Percentiles rank a stretch among this genome's conserved stretches.
These are phyloP conservation scores for Metschnikowia baotianmanensis DNA, from an alignment of 805 yeast genomes.

Conservation along the genomic window DNA sequence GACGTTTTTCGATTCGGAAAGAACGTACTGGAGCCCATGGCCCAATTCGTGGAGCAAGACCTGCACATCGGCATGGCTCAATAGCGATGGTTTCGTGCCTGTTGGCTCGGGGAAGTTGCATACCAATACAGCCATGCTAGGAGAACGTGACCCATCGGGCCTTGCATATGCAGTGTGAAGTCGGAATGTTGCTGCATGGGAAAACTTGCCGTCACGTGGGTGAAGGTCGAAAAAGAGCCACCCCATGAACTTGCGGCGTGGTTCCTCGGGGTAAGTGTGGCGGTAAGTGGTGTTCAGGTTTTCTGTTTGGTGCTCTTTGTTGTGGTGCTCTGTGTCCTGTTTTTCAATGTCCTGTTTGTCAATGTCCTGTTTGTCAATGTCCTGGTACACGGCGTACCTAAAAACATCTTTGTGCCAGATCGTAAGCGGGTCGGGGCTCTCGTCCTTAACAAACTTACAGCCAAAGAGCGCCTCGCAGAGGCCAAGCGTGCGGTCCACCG, in stretches of 20 bases:
- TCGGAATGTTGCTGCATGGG: slow-evolving; percentile 86
- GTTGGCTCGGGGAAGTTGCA: slow-evolving; percentile 82
- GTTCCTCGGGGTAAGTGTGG: slow-evolving; percentile 42
- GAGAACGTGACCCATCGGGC: slow-evolving; percentile 51
- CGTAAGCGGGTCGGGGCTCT: slow-evolving; percentile 35
- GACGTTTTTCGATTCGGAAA: slow-evolving; percentile 62
- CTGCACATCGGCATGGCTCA: slow-evolving; percentile 73
- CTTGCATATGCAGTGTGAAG: slow-evolving; percentile 58
- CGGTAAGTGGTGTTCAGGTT: slow-evolving; percentile 72
- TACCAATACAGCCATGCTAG: slow-evolving; percentile 67
- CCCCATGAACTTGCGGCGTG: slow-evolving; percentile 59
- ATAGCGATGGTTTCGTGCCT: slow-evolving; percentile 62
- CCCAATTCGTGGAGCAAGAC: slow-evolving; percentile 90
- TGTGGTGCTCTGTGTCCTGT: no score
- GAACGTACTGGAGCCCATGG: slow-evolving; percentile 78
- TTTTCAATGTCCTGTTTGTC: no score
- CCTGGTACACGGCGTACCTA: slow-evolving; percentile 69
- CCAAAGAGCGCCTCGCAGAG: slow-evolving; percentile 69
- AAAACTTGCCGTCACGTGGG: slow-evolving; percentile 83
- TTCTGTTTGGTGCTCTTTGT: no score
- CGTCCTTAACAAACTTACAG: slow-evolving; percentile 58
- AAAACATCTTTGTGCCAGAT: slow-evolving; percentile 81
- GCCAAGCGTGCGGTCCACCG: slow-evolving; percentile 64
- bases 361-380: no score
- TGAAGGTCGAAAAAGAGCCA: slow-evolving; percentile 78